A percentile compares a stretch with the other conserved stretches of the same genome.
These are phyloP conservation scores for Elaeis guineensis DNA, from an alignment of 176 grass and related monocot genomes.

Conservation along the genomic window DNA sequence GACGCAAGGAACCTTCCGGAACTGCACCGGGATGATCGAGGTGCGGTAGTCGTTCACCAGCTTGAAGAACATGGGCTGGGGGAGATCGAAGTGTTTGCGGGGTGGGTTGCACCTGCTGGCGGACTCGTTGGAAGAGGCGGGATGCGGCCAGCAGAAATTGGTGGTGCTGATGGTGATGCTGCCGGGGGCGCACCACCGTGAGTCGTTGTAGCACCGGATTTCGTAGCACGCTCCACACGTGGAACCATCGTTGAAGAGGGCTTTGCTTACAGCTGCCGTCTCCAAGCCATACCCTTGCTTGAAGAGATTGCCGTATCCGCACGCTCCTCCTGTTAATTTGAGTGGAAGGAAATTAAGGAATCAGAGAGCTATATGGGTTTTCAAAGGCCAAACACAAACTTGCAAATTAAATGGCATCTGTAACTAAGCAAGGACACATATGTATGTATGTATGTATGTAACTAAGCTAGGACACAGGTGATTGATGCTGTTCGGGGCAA, in stretches of 20 bases:
- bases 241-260: conserved; percentile 27
- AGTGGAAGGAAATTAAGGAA: background rate
- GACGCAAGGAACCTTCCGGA: conserved; percentile 18
- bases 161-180: conserved; percentile 15
- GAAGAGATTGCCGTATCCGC: conserved; percentile 26
- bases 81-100: conserved; percentile 26
- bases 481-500: no score
- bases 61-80: conserved; percentile 23
- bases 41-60: conserved; percentile 15
- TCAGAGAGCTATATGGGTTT: no score
- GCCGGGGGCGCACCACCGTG: conserved; percentile 13
- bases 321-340: conserved; percentile 12
- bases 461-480: no score
- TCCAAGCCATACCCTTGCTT: conserved; percentile 32
- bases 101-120: conserved; percentile 27
- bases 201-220: conserved; percentile 24
- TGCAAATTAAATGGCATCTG: no score
- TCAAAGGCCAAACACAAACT: no score
- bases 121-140: conserved; percentile 1
- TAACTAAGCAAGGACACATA: no score
- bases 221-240: conserved; percentile 37
- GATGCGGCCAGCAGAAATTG: conserved; percentile 25
- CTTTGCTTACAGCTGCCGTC: conserved; percentile 31
- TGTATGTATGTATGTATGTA: no score
- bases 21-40: conserved; percentile 27